A percentile compares a stretch with the other conserved stretches of the same genome.
Evolutionary conservation across 768 basidiomycete genomes (phyloP).

Genomic region (Psilocybe tampanensis): DNA sequence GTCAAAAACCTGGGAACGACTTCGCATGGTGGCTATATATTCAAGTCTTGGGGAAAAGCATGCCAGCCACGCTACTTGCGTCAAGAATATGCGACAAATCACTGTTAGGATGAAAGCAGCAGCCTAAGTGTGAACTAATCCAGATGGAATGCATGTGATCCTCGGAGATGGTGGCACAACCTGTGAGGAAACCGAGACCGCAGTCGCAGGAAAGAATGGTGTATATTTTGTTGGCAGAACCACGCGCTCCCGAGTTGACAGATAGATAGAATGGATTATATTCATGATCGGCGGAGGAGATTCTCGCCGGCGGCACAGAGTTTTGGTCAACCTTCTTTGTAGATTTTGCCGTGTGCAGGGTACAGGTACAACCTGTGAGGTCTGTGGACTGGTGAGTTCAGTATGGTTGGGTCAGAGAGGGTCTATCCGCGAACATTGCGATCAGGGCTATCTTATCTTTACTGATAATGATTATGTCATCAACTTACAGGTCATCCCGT

Average conservation of each 20-base stretch:
- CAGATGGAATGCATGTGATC: conserved; percentile 26
- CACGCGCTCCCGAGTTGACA: background rate
- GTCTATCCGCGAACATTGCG: conserved; percentile 1
- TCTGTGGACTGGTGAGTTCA: background rate
- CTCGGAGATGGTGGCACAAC: conserved; percentile 22
- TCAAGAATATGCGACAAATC: conserved; percentile 20
- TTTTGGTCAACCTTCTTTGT: conserved; percentile 2
- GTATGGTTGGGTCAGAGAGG: background rate
- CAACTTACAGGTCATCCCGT: no score
- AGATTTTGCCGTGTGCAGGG: conserved; percentile 4
- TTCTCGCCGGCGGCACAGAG: conserved; percentile 17
- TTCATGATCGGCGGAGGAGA: conserved; percentile 17
- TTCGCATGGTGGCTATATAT: conserved; percentile 23
- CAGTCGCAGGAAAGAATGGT: background rate
- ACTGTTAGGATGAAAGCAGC: conserved; percentile 22
- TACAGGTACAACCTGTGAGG: background rate
- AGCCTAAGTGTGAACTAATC: conserved; percentile 5
- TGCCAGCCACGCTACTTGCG: conserved; percentile 30
- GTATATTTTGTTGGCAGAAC: conserved; percentile 4
- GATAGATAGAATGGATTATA: conserved; percentile 14
- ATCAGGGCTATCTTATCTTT: conserved; percentile 1
- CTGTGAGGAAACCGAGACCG: conserved; percentile 1
- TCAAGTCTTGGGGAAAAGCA: conserved; percentile 21
- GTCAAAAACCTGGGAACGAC: conserved; percentile 21
- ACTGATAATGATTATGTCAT: background rate